Evolutionary conservation across 2,329 filamentous ascomycete species (phyloP).

Genomic region (Aureobasidium sp.): DNA sequence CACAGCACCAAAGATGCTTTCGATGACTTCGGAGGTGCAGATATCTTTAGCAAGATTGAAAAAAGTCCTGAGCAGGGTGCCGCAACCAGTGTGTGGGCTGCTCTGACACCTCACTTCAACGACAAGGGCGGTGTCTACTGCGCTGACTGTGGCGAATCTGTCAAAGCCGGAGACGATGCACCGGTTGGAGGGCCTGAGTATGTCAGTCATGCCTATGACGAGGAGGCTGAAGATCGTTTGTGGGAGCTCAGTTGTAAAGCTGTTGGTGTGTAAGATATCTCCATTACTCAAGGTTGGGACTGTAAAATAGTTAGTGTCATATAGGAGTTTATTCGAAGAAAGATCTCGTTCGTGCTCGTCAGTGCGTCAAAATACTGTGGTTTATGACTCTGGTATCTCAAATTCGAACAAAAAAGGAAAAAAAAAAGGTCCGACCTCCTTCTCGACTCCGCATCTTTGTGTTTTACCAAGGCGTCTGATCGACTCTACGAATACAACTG

Average conservation of each 20-base stretch:
- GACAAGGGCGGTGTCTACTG: slow-evolving; percentile 43
- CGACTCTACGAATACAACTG: neutral
- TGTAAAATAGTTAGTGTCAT: neutral
- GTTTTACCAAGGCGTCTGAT: neutral
- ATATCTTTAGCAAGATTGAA: neutral
- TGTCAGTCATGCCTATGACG: slow-evolving; percentile 31
- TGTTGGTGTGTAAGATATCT: slow-evolving; percentile 20
- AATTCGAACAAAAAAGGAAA: neutral
- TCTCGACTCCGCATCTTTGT: neutral
- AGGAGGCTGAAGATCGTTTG: slow-evolving; percentile 33
- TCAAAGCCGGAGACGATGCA: slow-evolving; percentile 23
- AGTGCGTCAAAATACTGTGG: neutral
- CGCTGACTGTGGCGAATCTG: slow-evolving; percentile 34
- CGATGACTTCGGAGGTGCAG: neutral
- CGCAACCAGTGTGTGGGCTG: slow-evolving; percentile 41
- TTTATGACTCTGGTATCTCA: slow-evolving; percentile 4
- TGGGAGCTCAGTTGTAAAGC: slow-evolving; percentile 35
- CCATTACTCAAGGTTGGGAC: neutral
- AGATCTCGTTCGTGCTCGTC: neutral
- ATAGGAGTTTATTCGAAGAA: neutral
- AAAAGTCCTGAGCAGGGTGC: slow-evolving; percentile 16
- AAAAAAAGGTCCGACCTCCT: neutral
- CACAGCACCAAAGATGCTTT: slow-evolving; percentile 4
- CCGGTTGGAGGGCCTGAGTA: slow-evolving; percentile 26
- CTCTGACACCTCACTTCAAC: slow-evolving; percentile 37